Evolutionary conservation across 345 rosid genomes (phyloP), one percentile per base, ranked within the genome.

Genomic region (Hibiscus trionum): DNA sequence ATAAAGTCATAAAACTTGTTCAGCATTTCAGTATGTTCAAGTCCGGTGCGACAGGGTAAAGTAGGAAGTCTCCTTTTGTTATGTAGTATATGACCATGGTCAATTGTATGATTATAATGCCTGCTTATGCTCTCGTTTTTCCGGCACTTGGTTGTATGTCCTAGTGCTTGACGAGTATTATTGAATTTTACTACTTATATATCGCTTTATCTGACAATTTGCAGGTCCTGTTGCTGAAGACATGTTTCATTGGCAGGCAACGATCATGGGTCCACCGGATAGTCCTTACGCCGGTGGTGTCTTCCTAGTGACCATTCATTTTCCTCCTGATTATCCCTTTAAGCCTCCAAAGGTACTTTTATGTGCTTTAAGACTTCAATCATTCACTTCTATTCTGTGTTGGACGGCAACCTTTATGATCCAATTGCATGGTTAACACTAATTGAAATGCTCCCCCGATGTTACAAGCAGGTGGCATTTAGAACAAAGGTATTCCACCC

Each of bases 401-500:
- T 46, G 21, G 21, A 15, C 10, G 3, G 17, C 37, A 6, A 46
- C 10, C 70, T 24, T 4, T 14, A 15, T 16, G 1, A 8, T 47
- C 71, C 39, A 3, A 16, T 27, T 49, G n/a, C 56, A 50, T 16
- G 2, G 19, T 16, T 50, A 37, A 50, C 56, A n/a, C 56, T 14
- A 24, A 46, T 7, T 66, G 14, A 66, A 26, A 66, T 66, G 21
- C 4, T 17, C 21, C 46, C 12, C 35, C 29, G 53, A 15, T 47
- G 0, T 47, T 47, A 47, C 52, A 9, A 3, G 4, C 76, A 93
- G 98, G 98, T 93, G 72, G 97, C 98, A 52, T 93, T 93, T 81
- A 87, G 96, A 79, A 93, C 98, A 3, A 93, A 93, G 87, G 97
- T 93, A 21, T 93, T 93, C 72, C 97, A 90, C 70, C 98, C 98